Conservation (phyloP, 2,329 filamentous ascomycete species). For the Tolypocladium ophioglossoides region DNA sequence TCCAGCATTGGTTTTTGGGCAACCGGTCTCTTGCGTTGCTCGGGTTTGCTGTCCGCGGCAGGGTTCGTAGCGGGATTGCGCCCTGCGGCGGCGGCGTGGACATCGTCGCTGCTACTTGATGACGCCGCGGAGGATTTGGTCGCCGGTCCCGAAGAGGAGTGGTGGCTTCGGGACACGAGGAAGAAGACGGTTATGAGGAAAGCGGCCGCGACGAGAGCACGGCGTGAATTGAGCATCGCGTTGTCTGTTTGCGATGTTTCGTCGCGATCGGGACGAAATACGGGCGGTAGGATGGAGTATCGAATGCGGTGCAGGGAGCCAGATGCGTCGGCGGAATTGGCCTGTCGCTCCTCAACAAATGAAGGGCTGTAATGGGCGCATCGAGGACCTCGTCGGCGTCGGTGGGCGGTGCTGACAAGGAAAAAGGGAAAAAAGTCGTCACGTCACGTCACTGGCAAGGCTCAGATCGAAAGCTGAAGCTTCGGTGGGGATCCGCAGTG, state of each 20-base stretch:
- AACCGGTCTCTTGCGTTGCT: conserved; percentile 11
- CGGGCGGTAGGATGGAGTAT: background rate
- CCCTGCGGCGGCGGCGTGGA: conserved; percentile 8
- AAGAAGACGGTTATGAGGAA: conserved; percentile 59
- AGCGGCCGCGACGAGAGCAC: conserved; percentile 61
- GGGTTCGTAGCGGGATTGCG: background rate
- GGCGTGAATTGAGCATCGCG: conserved; percentile 67
- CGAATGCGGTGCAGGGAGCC: background rate
- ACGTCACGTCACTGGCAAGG: background rate
- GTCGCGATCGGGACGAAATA: background rate
- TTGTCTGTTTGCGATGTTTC: background rate
- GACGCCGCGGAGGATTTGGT: background rate
- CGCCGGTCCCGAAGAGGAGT: background rate
- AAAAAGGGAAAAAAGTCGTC: background rate
- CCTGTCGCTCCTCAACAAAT: background rate
- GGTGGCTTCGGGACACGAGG: conserved; percentile 53
- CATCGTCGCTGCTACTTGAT: conserved; percentile 7
- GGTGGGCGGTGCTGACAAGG: background rate
- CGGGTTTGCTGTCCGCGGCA: conserved; percentile 1
- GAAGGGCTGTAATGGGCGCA: background rate
- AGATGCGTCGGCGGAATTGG: background rate
- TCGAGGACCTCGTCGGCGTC: background rate
- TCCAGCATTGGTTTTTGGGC: conserved; percentile 58
- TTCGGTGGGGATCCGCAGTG: background rate
- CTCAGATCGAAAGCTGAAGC: background rate